These are phyloP conservation scores for Elaeis guineensis DNA, from an alignment of 176 grass and related monocot species.

Conservation along the genomic window DNA sequence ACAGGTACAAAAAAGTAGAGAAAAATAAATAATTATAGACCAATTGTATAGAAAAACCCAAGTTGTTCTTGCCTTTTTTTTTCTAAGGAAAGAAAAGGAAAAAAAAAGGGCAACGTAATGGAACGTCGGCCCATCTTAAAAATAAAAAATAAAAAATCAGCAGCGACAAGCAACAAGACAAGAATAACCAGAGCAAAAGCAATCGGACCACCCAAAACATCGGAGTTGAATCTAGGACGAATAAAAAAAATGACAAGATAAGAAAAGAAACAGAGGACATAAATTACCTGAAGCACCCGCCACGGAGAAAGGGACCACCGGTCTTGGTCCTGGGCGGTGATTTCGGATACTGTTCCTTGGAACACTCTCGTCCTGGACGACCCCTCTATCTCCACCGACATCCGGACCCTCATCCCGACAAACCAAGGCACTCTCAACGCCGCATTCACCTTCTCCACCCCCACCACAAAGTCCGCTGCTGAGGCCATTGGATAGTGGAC, in stretches of 20 bases:
- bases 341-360: not conserved
- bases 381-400: too few relatives aligned
- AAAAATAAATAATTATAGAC: too few relatives aligned
- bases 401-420: not conserved
- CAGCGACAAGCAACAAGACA: too few relatives aligned
- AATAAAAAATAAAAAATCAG: too few relatives aligned
- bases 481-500: not conserved
- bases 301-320: not conserved
- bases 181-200: too few relatives aligned
- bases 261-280: not conserved
- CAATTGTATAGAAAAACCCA: too few relatives aligned
- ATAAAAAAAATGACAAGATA: not conserved
- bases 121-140: too few relatives aligned
- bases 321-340: not conserved
- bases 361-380: not conserved
- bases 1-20: too few relatives aligned
- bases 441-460: not conserved
- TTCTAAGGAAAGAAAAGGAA: too few relatives aligned
- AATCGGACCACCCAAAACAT: too few relatives aligned
- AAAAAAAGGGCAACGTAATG: too few relatives aligned
- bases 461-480: not conserved
- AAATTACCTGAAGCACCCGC: slow-evolving; percentile 1
- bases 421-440: not conserved
- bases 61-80: too few relatives aligned
- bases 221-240: not conserved